Evolutionary conservation across 768 basidiomycete species (phyloP).

Genomic region (Mycena leptocephala): DNA sequence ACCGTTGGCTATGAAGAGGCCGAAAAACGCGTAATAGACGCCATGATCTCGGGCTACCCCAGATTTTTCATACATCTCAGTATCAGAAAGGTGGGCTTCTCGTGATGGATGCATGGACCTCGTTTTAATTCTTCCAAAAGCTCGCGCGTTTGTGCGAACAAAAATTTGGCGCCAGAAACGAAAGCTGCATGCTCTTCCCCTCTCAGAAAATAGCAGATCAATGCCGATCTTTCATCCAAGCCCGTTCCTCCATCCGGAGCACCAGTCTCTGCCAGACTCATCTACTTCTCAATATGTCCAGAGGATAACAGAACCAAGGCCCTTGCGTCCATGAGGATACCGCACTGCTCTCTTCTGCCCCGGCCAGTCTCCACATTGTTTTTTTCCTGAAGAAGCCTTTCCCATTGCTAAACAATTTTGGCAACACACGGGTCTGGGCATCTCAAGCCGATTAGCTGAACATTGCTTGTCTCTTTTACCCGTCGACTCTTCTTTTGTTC

Average conservation of each 20-base stretch:
- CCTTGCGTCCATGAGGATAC: conserved; percentile 44
- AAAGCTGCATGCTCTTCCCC: conserved; percentile 87
- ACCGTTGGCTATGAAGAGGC: conserved; percentile 95
- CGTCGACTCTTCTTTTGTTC: conserved; percentile 52
- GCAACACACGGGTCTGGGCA: conserved; percentile 95
- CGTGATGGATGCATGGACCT: background rate
- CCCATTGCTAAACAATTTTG: conserved; percentile 91
- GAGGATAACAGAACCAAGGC: conserved; percentile 59
- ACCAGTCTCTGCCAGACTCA: conserved; percentile 67
- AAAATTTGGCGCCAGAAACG: conserved; percentile 82
- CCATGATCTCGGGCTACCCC: conserved; percentile 93
- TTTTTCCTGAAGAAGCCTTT: conserved; percentile 79
- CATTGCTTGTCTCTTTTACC: conserved; percentile 83
- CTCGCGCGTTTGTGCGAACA: conserved; percentile 84
- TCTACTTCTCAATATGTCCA: conserved; percentile 82
- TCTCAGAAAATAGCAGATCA: conserved; percentile 80
- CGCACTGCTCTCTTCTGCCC: conserved; percentile 43
- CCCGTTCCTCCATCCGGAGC: conserved; percentile 61
- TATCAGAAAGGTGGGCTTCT: conserved; percentile 79
- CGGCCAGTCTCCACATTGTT: conserved; percentile 85
- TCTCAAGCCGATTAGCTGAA: conserved; percentile 91
- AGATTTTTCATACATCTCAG: conserved; percentile 93
- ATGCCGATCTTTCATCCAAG: conserved; percentile 82
- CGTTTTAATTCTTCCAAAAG: conserved; percentile 54
- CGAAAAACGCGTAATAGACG: conserved; percentile 81